These are phyloP conservation scores for Verticillium nonalfalfae DNA, from an alignment of 2,329 filamentous ascomycete genomes.

Conservation along the genomic window DNA sequence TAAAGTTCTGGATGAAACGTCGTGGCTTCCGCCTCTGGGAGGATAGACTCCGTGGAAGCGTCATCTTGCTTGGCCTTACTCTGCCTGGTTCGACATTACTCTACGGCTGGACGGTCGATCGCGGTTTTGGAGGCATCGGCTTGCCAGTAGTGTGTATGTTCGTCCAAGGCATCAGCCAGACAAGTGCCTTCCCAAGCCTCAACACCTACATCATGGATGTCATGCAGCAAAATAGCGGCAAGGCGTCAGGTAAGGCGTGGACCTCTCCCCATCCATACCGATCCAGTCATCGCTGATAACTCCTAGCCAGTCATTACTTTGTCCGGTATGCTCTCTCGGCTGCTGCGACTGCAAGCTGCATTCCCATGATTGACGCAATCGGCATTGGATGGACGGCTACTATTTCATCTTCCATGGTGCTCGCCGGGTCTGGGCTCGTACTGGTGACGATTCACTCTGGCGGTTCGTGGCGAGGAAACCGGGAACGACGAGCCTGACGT, in stretches of 20 bases:
- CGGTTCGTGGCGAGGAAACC: not conserved
- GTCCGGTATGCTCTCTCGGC: constrained; percentile 71
- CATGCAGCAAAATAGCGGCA: constrained; percentile 7
- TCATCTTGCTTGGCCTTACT: constrained; percentile 48
- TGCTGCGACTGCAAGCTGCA: constrained; percentile 60
- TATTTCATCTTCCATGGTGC: constrained; percentile 21
- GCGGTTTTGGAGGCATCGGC: constrained; percentile 41
- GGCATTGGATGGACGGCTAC: constrained; percentile 61
- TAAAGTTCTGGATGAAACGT: constrained; percentile 30
- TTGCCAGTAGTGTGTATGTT: constrained; percentile 54
- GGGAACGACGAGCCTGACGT: no score
- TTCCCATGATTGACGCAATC: constrained; percentile 67
- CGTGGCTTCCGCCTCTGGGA: constrained; percentile 56
- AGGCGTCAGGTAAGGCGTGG: constrained; percentile 4
- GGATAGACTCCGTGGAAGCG: constrained; percentile 56
- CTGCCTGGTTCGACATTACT: constrained; percentile 59
- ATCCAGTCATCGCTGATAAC: no score
- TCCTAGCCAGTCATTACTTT: constrained; percentile 70
- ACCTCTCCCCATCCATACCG: no score
- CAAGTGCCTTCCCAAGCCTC: constrained; percentile 63
- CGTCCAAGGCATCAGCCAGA: constrained; percentile 59
- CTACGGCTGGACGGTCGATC: constrained; percentile 48
- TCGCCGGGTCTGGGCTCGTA: not conserved
- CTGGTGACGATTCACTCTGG: not conserved
- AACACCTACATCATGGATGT: constrained; percentile 45